These are phyloP conservation scores for Schizosaccharomyces osmophilus DNA, from an alignment of 805 yeast species.

Conservation along the genomic window DNA sequence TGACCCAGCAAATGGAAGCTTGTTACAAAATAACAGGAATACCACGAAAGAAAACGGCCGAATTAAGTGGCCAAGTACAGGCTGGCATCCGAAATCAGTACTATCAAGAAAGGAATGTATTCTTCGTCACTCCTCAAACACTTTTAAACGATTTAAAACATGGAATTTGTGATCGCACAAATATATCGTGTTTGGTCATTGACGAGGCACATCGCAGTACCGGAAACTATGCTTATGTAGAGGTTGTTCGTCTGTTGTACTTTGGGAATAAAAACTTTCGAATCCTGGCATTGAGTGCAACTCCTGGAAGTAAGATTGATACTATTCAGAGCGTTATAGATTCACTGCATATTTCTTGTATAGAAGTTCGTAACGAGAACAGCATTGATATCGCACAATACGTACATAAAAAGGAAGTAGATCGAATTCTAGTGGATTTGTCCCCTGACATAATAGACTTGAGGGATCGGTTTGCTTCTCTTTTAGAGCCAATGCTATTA, in stretches of 20 bases:
- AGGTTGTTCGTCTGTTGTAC: constrained; percentile 44
- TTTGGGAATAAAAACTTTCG: constrained; percentile 45
- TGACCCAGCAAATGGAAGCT: constrained; percentile 87
- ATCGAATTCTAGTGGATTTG: constrained; percentile 30
- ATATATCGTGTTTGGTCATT: constrained; percentile 49
- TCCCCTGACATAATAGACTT: constrained; percentile 32
- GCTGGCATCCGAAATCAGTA: constrained; percentile 36
- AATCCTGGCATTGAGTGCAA: constrained; percentile 74
- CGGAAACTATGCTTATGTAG: constrained; percentile 72
- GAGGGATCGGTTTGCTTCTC: constrained; percentile 30
- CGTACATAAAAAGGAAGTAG: constrained; percentile 42
- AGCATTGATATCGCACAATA: constrained; percentile 60
- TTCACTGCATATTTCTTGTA: constrained; percentile 44
- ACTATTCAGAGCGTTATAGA: constrained; percentile 68
- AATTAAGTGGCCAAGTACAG: constrained; percentile 36
- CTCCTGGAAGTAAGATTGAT: constrained; percentile 74
- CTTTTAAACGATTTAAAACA: constrained; percentile 67
- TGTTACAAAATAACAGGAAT: constrained; percentile 73
- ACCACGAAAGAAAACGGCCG: constrained; percentile 51
- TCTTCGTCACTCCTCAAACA: constrained; percentile 90
- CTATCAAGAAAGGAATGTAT: constrained; percentile 59
- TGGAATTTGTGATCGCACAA: constrained; percentile 55
- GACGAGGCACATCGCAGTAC: constrained; percentile 93
- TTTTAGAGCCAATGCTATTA: constrained; percentile 39
- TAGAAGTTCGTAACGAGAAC: constrained; percentile 69